A percentile compares a stretch with the other conserved stretches of the same genome.
Conservation (phyloP, 495 filamentous ascomycete genomes). For the Extremus antarcticus region DNA sequence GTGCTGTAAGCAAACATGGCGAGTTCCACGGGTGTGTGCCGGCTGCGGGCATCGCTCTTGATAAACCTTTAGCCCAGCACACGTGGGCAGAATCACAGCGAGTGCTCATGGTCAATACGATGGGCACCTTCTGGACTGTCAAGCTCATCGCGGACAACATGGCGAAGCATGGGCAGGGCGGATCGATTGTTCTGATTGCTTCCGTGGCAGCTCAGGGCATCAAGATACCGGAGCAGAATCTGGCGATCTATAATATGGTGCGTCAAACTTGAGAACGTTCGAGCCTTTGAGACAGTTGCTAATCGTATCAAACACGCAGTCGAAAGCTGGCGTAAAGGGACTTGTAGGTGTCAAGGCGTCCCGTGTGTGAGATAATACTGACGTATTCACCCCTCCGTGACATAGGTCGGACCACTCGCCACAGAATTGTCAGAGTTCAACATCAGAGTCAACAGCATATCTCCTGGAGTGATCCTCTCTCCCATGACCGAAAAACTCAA, state of each 20-base stretch:
- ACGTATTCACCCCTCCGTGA: too few species aligned
- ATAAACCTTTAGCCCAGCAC: conserved; percentile 5
- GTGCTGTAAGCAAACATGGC: neutral
- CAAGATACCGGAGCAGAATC: conserved; percentile 7
- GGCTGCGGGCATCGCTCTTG: conserved; percentile 11
- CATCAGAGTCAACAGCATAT: conserved; percentile 16
- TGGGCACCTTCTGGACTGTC: conserved; percentile 7
- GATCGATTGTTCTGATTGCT: conserved; percentile 17
- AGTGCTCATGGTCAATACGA: conserved; percentile 7
- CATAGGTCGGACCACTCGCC: conserved; percentile 11
- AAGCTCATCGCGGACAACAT: conserved; percentile 1
- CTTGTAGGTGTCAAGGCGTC: too few species aligned
- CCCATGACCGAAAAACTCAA: conserved; percentile 7
- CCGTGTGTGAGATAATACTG: too few species aligned
- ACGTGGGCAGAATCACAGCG: conserved; percentile 7
- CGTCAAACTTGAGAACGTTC: neutral
- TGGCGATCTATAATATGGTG: conserved; percentile 13
- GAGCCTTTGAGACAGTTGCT: neutral
- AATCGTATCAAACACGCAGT: neutral
- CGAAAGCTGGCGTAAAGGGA: conserved; percentile 17
- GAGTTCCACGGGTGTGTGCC: conserved; percentile 1
- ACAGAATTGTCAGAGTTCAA: conserved; percentile 11
- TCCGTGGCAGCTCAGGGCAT: conserved; percentile 14
- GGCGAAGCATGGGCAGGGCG: conserved; percentile 3
- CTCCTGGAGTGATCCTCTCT: neutral